Base-by-base conservation (phyloP, 2,329 filamentous ascomycete genomes). In the Emericellopsis cladophorae region DNA sequence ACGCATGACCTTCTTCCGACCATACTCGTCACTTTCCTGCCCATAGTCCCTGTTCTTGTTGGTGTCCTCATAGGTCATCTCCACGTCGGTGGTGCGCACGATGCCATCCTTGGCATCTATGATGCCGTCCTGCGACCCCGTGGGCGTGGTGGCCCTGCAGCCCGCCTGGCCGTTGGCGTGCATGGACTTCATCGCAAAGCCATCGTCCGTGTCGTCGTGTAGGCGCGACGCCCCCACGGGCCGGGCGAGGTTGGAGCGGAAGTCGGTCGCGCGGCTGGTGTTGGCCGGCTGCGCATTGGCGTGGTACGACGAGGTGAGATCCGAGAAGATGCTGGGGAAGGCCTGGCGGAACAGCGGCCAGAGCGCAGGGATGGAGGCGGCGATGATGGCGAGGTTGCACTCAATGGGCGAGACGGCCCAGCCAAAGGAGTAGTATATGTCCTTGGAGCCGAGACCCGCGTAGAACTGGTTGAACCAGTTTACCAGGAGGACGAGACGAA, bases 331-430 rank as follows among this genome's bases (percentile, higher is more conserved):
- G 16, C 40, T 40, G 18, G 55, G 54, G 37, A 55, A 45, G 46
- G 47, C 49, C 31, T 50, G 45, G 12, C 53, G 51, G 39, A 59
- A 49, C n/a, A 63, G 53, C 5, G 60, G 60, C 50, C 58, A 59
- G n/a, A 64, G 50, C 0, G 59, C 55, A 16, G 61, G 61, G 1
- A 54, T 56, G 1, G 55, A 62, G 35, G 59, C 60, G 14, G 61
- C 54, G 36, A 62, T 50, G 41, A 64, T 61, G 33, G 60, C 61
- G 18, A 61, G 47, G 46, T 63, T 64, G 42, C 57, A 55, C 46
- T 64, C 61, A 42, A 58, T 51, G 24, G 51, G 48, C 12, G 55
- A 58, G 37, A 51, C 48, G 33, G 49, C 50, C 48, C 54, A 58
- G 36, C 53, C 54, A 37, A 57, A 44, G 6, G 43, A 40, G 39